Base-by-base conservation (phyloP, 371 early-diverging fungal genomes). In the Mucor mucedo region DNA sequence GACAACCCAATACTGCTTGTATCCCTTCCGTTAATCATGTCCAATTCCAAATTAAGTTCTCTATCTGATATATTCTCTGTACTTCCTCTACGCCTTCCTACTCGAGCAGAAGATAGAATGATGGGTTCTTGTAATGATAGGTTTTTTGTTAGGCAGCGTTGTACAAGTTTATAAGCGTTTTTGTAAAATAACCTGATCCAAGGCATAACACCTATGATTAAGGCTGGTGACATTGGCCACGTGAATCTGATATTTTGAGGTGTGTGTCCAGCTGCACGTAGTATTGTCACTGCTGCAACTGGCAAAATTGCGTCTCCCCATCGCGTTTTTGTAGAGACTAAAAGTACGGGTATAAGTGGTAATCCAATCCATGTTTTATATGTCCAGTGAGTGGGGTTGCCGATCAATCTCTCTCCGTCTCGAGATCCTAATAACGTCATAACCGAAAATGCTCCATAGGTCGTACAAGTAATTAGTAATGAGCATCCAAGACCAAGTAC, bases 391-490 rank as follows among this genome's bases (percentile, higher is more conserved):
- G 80, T 77, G 1, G 87, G 81, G 21, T 80, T 71, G 2, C 89
- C 87, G 33, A 92, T 71, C 10, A 92, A 62, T 49, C 83, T 69
- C 59, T 87, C 84, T 30, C 91, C 89, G 39, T 91, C 87, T 14
- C 72, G 73, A 5, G 81, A 68, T 10, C 92, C 92, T 61, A 88
- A 87, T 16, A 90, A 75, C 8, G 87, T 84, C 68, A 90, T 66
- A 35, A 91, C 86, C 6, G 90, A 83, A 49, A 85, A 87, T 7
- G 90, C 91, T 8, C 90, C 90, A 65, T 85, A 88, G 2, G 88
- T 87, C 10, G 87, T 84, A 33, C 83, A 79, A 10, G 84, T 81
- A 52, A 88, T 79, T n/a, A 87, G 41, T 5, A 84, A 60, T 10
- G 84, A 83, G 44, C 84, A 85, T 4, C 89, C 86, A 45, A 89